Percentiles rank a stretch among this genome's conserved stretches.
phyloP scores from a whole-genome alignment of 2,329 filamentous ascomycete genomes.

The Cladosporium cucumerinum region DNA sequence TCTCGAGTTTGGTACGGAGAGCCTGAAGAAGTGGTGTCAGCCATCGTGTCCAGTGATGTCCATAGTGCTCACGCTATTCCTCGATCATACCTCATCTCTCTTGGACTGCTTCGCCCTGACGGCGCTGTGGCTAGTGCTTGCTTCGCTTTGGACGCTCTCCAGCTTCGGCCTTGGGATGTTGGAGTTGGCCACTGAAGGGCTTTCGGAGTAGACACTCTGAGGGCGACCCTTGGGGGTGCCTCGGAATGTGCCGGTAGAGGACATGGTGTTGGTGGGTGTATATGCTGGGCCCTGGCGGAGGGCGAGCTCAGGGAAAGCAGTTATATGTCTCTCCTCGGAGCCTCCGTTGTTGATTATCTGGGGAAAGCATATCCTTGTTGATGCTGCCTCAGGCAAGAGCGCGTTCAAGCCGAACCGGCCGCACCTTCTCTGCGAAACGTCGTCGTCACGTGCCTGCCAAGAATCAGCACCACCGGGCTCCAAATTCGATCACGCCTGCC shows the following conservation, averaged over 20 bases:
- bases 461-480: background rate
- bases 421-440: background rate
- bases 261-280: constrained; percentile 45
- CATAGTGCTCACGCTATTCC: background rate
- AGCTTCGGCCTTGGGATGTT: constrained; percentile 66
- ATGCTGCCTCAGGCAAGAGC: background rate
- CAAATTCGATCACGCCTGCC: too few species aligned
- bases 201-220: constrained; percentile 51
- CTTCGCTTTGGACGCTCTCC: constrained; percentile 56
- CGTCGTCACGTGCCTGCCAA: too few species aligned
- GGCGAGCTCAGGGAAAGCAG: background rate
- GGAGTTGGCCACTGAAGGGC: constrained; percentile 49
- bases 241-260: constrained; percentile 62
- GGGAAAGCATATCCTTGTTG: background rate
- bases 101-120: constrained; percentile 96
- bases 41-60: background rate
- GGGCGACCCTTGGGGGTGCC: constrained; percentile 61
- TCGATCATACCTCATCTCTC: constrained; percentile 79
- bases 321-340: background rate
- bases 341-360: background rate
- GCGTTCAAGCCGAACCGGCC: background rate
- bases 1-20: constrained; percentile 95
- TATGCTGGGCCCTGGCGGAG: background rate
- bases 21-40: constrained; percentile 56
- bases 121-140: constrained; percentile 74